Base-by-base conservation (phyloP, 768 basidiomycete species). In the Omphalotus guepiniiformis region DNA sequence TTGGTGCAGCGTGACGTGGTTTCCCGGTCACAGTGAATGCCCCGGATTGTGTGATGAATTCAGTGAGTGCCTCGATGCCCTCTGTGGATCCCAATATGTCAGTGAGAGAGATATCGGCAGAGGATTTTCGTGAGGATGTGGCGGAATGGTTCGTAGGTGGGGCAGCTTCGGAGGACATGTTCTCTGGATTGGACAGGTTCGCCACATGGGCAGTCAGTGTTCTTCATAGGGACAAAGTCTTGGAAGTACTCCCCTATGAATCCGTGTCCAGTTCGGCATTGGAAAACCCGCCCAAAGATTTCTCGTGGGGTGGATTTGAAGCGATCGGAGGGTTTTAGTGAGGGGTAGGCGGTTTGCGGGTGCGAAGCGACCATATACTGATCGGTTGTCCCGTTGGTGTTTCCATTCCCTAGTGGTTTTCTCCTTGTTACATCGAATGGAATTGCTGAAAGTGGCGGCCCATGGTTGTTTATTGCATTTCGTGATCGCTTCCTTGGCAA, bases 231-330 rank as follows among this genome's bases (percentile, higher is more conserved):
- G 28, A 57, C 52, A 39, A 63, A 61, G 16, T 37, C 8, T 1
- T 21, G 41, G 37, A 60, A 57, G 51, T 63, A 67, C 51, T 61
- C 56, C 28, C 65, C 62, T 9, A 52, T 57, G 49, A 55, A 59
- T n/a, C 38, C 53, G 36, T 65, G 65, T 19, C 63, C 59, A n/a
- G 57, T 64, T 4, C 56, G 47, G 50, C 57, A 60, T 38, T 62
- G 64, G 0, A 53, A 39, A 1, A 61, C 21, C 13, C 58, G 32
- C 16, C 62, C 62, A 28, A 57, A 59, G 3, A 63, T 22, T 34
- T 62, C 56, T 16, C 58, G 49, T 29, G 28, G 47, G 43, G 40
- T 46, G 11, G 8, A 4, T 25, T 35, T 35, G 5, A 46, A 19
- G 44, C 16, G 44, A 12, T 36, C 6, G 6, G 44, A 30, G 5